Conservation (phyloP, 768 basidiomycete genomes). For the Cyathus striatus region DNA sequence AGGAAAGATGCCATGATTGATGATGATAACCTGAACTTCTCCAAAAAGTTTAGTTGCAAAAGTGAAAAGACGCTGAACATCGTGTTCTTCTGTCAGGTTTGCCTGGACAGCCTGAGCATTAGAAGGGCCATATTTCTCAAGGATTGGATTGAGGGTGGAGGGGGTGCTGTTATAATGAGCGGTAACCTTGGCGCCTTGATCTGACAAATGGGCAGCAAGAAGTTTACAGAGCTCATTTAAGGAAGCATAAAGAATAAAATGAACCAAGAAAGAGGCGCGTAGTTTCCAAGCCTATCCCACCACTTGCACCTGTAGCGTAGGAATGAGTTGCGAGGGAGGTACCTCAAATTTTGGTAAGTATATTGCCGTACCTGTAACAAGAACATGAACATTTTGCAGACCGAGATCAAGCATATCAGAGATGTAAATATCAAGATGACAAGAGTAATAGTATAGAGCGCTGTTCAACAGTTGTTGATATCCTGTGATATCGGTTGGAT, state of each 20-base stretch:
- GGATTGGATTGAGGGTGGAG: background rate
- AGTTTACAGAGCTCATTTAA: too few relatives aligned
- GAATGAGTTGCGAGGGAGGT: conserved; percentile 1
- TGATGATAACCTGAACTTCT: conserved; percentile 49
- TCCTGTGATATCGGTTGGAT: too few relatives aligned
- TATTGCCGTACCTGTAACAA: conserved; percentile 60
- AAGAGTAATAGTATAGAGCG: too few relatives aligned
- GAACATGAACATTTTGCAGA: conserved; percentile 56
- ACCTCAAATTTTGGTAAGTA: background rate
- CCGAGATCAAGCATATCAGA: too few relatives aligned
- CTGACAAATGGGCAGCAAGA: too few relatives aligned
- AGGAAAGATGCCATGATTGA: conserved; percentile 59
- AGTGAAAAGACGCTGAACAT: conserved; percentile 47
- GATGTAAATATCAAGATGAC: too few relatives aligned
- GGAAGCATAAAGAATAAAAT: conserved; percentile 15
- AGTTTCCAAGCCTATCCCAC: conserved; percentile 70
- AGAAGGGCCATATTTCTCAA: background rate
- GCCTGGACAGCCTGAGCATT: conserved; percentile 35
- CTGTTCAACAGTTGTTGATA: too few relatives aligned
- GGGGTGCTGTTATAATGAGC: conserved; percentile 64
- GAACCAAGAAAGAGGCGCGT: conserved; percentile 49
- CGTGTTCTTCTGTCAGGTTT: conserved; percentile 52
- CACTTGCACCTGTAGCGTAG: conserved; percentile 56
- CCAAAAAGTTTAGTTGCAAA: conserved; percentile 33
- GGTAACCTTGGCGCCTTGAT: conserved; percentile 66